A percentile compares a stretch with the other conserved stretches of the same genome.
Evolutionary conservation across 2,329 filamentous ascomycete genomes (phyloP).

Genomic region (Penicillium sclerotigenum): DNA sequence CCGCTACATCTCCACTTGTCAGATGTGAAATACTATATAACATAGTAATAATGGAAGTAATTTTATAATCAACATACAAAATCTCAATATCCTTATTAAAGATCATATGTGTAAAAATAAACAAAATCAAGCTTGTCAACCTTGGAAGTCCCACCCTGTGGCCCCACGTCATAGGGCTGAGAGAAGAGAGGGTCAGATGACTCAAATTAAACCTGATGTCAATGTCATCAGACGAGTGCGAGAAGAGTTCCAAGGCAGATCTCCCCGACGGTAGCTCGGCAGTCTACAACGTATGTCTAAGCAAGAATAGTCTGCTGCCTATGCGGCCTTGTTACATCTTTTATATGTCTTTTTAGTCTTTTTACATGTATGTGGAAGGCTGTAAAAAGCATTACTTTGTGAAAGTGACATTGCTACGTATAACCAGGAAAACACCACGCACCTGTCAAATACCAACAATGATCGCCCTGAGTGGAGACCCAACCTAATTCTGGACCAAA

Average conservation of each 20-base stretch:
- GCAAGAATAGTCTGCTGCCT: no score
- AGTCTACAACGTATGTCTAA: neutral
- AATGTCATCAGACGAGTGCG: neutral
- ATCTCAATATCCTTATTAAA: no score
- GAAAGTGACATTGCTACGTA: no score
- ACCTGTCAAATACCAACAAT: slow-evolving; percentile 6
- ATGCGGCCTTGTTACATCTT: no score
- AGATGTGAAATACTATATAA: neutral
- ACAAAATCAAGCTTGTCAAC: neutral
- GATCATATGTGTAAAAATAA: neutral
- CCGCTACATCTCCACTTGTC: neutral
- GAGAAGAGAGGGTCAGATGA: slow-evolving; percentile 1
- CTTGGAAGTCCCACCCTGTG: neutral
- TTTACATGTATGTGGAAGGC: no score
- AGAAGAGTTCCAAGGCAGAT: slow-evolving; percentile 3
- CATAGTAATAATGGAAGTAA: neutral
- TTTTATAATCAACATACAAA: neutral
- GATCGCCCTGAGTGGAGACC: slow-evolving; percentile 10
- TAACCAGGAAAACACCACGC: neutral
- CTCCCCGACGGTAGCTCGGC: neutral
- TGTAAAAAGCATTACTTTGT: no score
- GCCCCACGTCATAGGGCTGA: slow-evolving; percentile 27
- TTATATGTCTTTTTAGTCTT: no score
- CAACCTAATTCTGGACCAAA: neutral
- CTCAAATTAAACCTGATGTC: neutral